Evolutionary conservation across 2,329 filamentous ascomycete genomes (phyloP), one percentile per base, ranked within the genome.

Genomic region (Talaromyces islandicus): DNA sequence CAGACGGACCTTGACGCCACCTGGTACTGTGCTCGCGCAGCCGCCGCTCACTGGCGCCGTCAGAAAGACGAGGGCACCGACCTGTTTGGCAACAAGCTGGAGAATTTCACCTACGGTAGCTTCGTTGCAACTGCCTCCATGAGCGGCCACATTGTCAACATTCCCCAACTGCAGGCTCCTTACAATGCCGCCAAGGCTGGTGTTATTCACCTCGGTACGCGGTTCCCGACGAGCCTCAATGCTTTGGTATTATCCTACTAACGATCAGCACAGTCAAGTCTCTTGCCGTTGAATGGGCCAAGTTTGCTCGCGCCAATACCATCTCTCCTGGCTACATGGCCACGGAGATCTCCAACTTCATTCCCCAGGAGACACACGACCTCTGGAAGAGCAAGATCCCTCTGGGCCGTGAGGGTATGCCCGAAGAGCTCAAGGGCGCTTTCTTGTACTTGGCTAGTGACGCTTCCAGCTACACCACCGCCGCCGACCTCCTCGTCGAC

Each of bases 101-200:
- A 84, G 56, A 79, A 81, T 64, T 89, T 83, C 70, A 79, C 77
- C 2, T 78, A 82, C 27, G 89, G 89, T 24, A 88, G 85, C 71
- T 91, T 93, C 73, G 85, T 93, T 65, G 87, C 87, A 27, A 93
- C 90, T 7, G 87, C 90, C 0, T 89, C 85, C 60, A 92, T 93
- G 84, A 88, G 85, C 66, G 90, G 86, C 4, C 88, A 89, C 70
- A 88, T 92, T 67, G 88, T 86, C 71, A 92, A 92, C 71, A 82
- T 90, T 60, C 90, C 89, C 6, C 89, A 92, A 76, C 71, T 87
- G 65, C 89, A 92, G 76, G 81, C 86, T 6, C 84, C 87, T 9
- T 91, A 91, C 71, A 91, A 91, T 70, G 85, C 85, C 19, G 85
- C 86, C 64, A 91, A 91, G 76, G 85, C 87, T 1, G 88, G 82